Evolutionary conservation across 2,329 filamentous ascomycete genomes (phyloP), one percentile per base, ranked within the genome.

Genomic region (Diplodia scrobiculata): DNA sequence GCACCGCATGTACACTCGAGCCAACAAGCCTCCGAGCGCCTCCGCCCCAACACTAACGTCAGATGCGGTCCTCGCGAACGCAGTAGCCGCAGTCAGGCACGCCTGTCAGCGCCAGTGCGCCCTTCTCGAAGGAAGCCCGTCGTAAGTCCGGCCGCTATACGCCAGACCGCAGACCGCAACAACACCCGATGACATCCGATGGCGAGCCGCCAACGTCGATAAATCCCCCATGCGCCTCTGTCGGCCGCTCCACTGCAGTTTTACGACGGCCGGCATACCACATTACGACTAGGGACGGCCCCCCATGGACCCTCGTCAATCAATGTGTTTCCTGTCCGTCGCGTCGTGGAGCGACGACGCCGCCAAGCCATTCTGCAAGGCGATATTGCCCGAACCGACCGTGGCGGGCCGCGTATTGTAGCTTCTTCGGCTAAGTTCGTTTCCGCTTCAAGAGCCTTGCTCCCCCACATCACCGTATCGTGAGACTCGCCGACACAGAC

Each of bases 301-400:
- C 58, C 45, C 51, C 55, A 27, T 41, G 34, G 51, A 34, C 51
- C 51, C 51, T 53, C 55, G 9, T 29, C 55, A 58, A 48, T 60
- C 32, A 54, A 60, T 60, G 10, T 25, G 11, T 48, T 48, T 47
- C 11, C 55, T n/a, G 55, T 4, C 25, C n/a, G 29, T 29, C 45
- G 25, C 25, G 58, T 36, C 45, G 38, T 60, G 55, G 41, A 17
- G 25, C 58, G 5, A n/a, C 0, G 5, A n/a, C 0, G 5, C 58
- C 45, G 41, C 41, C 58, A 50, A 62, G 45, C 25, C 21, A 25
- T 62, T 62, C 58, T 51, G 48, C 58, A 62, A 48, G 58, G 58
- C 58, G 58, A 25, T 62, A 36, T 62, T 62, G 9, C 58, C 58
- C 58, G 58, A 62, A 50, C 41, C 58, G 58, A 50, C 41, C 58